phyloP scores from a whole-genome alignment of 768 basidiomycete species.

The Podaxis sp. region DNA sequence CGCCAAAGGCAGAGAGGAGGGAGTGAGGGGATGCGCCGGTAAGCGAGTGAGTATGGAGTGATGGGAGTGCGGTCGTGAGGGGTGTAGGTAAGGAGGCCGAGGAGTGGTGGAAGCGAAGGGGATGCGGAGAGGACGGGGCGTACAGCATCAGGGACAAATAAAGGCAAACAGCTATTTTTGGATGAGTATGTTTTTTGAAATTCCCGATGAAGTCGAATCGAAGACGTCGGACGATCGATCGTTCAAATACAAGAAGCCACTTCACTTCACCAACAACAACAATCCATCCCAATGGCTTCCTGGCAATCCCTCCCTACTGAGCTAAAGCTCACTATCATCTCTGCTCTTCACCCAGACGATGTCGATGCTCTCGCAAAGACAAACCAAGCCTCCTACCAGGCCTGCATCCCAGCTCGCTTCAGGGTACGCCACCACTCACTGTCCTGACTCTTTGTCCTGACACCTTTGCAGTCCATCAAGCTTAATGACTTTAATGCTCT shows the following conservation, averaged over 20 bases:
- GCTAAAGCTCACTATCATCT: conserved; percentile 60
- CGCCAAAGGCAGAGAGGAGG: neutral
- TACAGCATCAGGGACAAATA: conserved; percentile 18
- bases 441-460: conserved; percentile 12
- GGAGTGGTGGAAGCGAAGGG: neutral
- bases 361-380: conserved; percentile 49
- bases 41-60: neutral
- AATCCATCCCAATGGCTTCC: conserved; percentile 22
- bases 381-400: conserved; percentile 47
- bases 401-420: conserved; percentile 60
- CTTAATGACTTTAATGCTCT: conserved; percentile 48
- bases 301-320: conserved; percentile 68
- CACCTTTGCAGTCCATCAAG: conserved; percentile 43
- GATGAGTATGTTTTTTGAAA: conserved; percentile 18
- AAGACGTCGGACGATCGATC: conserved; percentile 30
- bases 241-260: conserved; percentile 6
- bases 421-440: conserved; percentile 38
- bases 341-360: conserved; percentile 43
- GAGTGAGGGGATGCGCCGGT: neutral
- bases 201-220: conserved; percentile 36
- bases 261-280: conserved; percentile 13
- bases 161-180: conserved; percentile 18
- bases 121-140: conserved; percentile 16
- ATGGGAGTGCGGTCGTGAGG: conserved; percentile 4
- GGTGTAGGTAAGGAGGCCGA: neutral